Conservation (phyloP, 371 early-diverging fungal genomes). For the Vittaforma corneae region DNA sequence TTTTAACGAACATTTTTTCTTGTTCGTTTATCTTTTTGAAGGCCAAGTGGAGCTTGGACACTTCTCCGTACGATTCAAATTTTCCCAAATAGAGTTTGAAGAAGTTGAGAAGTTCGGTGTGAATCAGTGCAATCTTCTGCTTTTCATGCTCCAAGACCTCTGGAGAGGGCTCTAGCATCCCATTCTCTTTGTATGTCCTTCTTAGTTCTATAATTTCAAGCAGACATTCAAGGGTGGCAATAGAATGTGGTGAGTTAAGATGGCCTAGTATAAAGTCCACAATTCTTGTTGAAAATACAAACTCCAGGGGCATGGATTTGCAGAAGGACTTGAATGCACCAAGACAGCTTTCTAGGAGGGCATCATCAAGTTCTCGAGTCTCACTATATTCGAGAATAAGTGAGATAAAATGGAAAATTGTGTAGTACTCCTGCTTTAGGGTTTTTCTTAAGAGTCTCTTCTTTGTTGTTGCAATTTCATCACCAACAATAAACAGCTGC, state of each 20-base stretch:
- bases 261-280: conserved; percentile 61
- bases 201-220: conserved; percentile 43
- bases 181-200: conserved; percentile 1
- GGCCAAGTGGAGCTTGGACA: conserved; percentile 12
- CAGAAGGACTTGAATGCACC: conserved; percentile 79
- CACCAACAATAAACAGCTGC: conserved; percentile 88
- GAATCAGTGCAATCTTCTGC: conserved; percentile 33
- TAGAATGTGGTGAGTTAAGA: conserved; percentile 49
- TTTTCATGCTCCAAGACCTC: conserved; percentile 7
- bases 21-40: conserved; percentile 32
- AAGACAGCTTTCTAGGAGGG: conserved; percentile 75
- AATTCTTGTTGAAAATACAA: conserved; percentile 81
- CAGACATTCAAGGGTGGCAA: conserved; percentile 30
- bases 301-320: conserved; percentile 87
- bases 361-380: conserved; percentile 41
- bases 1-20: conserved; percentile 41
- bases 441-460: conserved; percentile 75
- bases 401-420: conserved; percentile 81
- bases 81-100: conserved; percentile 47
- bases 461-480: conserved; percentile 86
- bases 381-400: conserved; percentile 72
- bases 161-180: conserved; percentile 3
- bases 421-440: conserved; percentile 81
- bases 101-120: conserved; percentile 37
- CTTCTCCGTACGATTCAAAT: conserved; percentile 46